Percentiles rank a stretch among this genome's conserved stretches.
Conservation (phyloP, 805 yeast genomes). For the Myxozyma geophila region DNA sequence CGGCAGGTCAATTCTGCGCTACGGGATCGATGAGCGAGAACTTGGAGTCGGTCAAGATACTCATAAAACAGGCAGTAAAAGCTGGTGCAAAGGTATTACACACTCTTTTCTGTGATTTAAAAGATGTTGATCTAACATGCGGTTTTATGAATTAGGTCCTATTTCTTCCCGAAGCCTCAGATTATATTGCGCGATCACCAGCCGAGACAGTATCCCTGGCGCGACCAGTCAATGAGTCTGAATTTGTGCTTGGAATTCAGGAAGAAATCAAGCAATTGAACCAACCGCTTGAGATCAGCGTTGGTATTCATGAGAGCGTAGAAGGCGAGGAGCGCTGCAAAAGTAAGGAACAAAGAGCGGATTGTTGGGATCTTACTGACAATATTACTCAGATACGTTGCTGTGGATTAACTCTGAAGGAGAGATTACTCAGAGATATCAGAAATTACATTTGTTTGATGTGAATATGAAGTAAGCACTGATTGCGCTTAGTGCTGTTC, state of each 20-base stretch:
- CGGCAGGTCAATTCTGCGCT: conserved; percentile 87
- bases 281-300: conserved; percentile 62
- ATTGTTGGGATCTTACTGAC: not conserved
- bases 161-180: conserved; percentile 93
- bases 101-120: not conserved
- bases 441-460: conserved; percentile 87
- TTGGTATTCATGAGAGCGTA: conserved; percentile 88
- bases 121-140: not conserved
- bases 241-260: conserved; percentile 53
- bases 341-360: conserved; percentile 41
- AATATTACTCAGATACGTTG: conserved; percentile 53
- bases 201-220: conserved; percentile 68
- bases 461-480: conserved; percentile 60
- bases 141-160: conserved; percentile 41
- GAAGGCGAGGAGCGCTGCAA: conserved; percentile 54
- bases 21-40: conserved; percentile 65
- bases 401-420: conserved; percentile 74
- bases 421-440: conserved; percentile 68
- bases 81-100: conserved; percentile 58
- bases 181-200: conserved; percentile 76
- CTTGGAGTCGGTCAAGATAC: conserved; percentile 58
- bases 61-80: conserved; percentile 67
- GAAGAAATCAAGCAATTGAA: conserved; percentile 52
- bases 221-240: conserved; percentile 48
- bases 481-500: not conserved